Conservation (phyloP, 2,329 filamentous ascomycete genomes). For the Bretziella fagacearum region DNA sequence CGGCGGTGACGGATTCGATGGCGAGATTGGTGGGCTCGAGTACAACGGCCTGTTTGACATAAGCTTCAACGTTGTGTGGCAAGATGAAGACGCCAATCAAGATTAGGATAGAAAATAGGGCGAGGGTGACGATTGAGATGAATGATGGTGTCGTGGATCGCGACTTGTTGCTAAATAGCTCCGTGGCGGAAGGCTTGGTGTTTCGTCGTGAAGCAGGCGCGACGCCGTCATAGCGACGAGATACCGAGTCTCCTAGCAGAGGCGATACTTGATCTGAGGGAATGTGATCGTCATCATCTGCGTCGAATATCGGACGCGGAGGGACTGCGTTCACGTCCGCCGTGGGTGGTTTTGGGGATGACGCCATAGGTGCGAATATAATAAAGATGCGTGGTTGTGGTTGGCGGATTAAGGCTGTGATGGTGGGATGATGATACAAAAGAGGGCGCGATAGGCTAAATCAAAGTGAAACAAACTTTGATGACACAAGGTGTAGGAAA, state of each 20-base stretch:
- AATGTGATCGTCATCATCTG: slow-evolving; percentile 18
- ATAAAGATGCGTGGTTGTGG: too few species aligned
- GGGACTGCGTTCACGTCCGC: background rate
- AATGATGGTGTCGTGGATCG: slow-evolving; percentile 47
- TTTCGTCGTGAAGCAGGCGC: slow-evolving; percentile 17
- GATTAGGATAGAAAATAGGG: slow-evolving; percentile 44
- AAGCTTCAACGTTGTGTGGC: slow-evolving; percentile 65
- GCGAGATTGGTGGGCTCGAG: slow-evolving; percentile 72
- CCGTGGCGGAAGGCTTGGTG: slow-evolving; percentile 15
- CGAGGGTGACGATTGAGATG: slow-evolving; percentile 53
- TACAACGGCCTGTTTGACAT: slow-evolving; percentile 66
- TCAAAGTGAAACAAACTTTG: background rate
- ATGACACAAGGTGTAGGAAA: background rate
- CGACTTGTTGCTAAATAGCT: slow-evolving; percentile 20
- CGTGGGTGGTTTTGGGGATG: slow-evolving; percentile 1
- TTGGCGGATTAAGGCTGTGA: background rate
- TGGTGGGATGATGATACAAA: background rate
- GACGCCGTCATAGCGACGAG: slow-evolving; percentile 26
- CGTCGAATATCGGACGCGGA: slow-evolving; percentile 16
- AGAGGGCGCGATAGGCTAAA: background rate
- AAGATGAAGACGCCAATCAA: slow-evolving; percentile 66
- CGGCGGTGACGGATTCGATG: slow-evolving; percentile 65
- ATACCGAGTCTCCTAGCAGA: slow-evolving; percentile 27
- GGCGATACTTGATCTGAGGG: slow-evolving; percentile 32
- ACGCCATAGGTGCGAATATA: slow-evolving; percentile 5